Percentiles rank a stretch among this genome's conserved stretches.
Conservation (phyloP, 768 basidiomycete species). For the Lactifluus piperatus region DNA sequence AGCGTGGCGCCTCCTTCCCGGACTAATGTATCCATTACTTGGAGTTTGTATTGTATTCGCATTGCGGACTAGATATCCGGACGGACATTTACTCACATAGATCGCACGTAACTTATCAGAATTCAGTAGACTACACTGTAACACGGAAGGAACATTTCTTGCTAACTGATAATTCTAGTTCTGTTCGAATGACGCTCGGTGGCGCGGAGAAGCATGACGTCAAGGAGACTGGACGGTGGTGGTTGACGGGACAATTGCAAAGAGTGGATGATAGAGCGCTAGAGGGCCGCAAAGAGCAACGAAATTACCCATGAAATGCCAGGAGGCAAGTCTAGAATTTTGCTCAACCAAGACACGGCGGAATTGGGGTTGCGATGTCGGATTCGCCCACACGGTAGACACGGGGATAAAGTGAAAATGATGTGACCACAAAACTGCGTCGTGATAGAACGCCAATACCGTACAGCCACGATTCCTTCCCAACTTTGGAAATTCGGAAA, state of each 20-base stretch:
- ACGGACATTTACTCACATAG: constrained; percentile 6
- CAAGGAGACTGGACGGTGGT: not conserved
- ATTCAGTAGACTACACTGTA: not conserved
- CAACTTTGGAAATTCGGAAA: constrained; percentile 1
- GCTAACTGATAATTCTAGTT: not conserved
- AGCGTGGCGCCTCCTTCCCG: not conserved
- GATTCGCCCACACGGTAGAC: not conserved
- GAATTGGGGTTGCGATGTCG: constrained; percentile 9
- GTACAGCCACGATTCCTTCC: constrained; percentile 1
- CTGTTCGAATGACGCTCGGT: constrained; percentile 4
- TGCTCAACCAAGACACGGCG: not conserved
- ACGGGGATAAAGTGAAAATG: not conserved
- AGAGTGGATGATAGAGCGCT: not conserved
- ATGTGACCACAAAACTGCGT: not conserved
- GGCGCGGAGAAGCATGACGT: constrained; percentile 13
- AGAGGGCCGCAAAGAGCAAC: not conserved
- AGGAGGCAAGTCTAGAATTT: constrained; percentile 7
- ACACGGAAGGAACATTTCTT: not conserved
- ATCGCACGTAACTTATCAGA: constrained; percentile 12
- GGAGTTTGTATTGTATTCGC: constrained; percentile 9
- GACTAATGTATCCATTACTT: constrained; percentile 4
- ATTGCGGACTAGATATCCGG: not conserved
- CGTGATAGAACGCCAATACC: not conserved
- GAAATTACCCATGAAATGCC: not conserved
- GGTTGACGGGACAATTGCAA: not conserved